Conservation (phyloP, 495 filamentous ascomycete genomes). For the Daldinia decipiens region DNA sequence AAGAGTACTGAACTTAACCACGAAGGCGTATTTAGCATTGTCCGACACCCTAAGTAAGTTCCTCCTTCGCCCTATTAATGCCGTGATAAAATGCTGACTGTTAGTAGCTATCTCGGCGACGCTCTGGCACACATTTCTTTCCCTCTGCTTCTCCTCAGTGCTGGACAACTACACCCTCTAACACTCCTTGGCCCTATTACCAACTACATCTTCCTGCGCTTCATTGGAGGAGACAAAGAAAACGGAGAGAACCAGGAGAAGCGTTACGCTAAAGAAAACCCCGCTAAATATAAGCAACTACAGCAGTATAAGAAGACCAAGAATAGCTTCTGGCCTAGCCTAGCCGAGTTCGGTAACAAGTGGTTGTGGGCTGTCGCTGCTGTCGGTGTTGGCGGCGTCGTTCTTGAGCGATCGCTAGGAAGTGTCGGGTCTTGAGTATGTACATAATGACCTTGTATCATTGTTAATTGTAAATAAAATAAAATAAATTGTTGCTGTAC, state of each 20-base stretch:
- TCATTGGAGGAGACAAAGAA: conserved; percentile 63
- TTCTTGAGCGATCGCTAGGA: conserved; percentile 40
- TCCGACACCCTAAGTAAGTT: conserved; percentile 69
- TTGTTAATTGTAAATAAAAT: background rate
- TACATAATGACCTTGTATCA: background rate
- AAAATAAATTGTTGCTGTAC: background rate
- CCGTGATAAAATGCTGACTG: conserved; percentile 15
- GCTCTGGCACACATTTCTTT: conserved; percentile 64
- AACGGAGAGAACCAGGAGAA: conserved; percentile 62
- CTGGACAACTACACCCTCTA: conserved; percentile 62
- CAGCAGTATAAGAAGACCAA: conserved; percentile 59
- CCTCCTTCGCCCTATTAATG: background rate
- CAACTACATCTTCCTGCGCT: conserved; percentile 68
- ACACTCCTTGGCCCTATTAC: conserved; percentile 64
- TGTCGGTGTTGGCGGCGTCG: conserved; percentile 52
- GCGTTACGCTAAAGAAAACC: conserved; percentile 58
- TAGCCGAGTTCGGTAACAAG: conserved; percentile 58
- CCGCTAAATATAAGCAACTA: conserved; percentile 62
- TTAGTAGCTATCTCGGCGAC: conserved; percentile 66
- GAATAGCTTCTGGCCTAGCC: conserved; percentile 68
- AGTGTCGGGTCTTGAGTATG: background rate
- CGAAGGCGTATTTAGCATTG: conserved; percentile 68
- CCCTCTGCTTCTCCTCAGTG: conserved; percentile 60
- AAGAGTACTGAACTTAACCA: conserved; percentile 44
- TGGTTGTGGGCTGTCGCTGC: conserved; percentile 65